These are phyloP conservation scores for Eimeria necatrix DNA, from an alignment of 169 alveolate genomes.

Conservation along the genomic window DNA sequence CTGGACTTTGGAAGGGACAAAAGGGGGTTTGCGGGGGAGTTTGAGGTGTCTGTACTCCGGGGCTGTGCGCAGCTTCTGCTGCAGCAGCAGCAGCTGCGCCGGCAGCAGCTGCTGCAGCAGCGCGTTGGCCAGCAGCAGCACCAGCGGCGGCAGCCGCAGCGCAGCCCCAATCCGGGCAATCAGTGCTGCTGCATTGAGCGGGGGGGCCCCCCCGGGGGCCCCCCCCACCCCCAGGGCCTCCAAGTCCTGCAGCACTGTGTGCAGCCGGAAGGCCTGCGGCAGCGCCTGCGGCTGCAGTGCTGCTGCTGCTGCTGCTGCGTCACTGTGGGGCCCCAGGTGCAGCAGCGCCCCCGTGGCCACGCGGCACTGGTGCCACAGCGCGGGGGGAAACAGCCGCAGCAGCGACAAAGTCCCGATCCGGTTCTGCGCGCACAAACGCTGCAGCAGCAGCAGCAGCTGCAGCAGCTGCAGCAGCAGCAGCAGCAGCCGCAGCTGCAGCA, in stretches of 20 bases:
- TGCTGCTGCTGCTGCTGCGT: neutral
- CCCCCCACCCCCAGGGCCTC: slow-evolving; percentile 23
- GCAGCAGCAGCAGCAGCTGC: slow-evolving; percentile 67
- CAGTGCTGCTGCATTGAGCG: slow-evolving; percentile 23
- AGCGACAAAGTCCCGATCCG: slow-evolving; percentile 45
- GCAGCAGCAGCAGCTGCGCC: slow-evolving; percentile 38
- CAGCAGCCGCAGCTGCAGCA: slow-evolving; percentile 52
- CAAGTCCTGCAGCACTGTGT: slow-evolving; percentile 34
- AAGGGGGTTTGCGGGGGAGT: slow-evolving; percentile 3
- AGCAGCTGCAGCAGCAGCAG: slow-evolving; percentile 14
- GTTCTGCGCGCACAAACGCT: slow-evolving; percentile 8
- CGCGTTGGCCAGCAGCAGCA: slow-evolving; percentile 52
- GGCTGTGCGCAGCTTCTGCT: slow-evolving; percentile 33
- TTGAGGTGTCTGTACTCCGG: slow-evolving; percentile 60
- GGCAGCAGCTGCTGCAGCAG: slow-evolving; percentile 65
- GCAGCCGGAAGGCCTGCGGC: slow-evolving; percentile 46
- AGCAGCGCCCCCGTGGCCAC: slow-evolving; percentile 35
- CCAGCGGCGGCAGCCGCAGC: slow-evolving; percentile 35
- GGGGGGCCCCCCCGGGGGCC: neutral
- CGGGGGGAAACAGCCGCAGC: slow-evolving; percentile 54
- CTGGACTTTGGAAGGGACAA: neutral
- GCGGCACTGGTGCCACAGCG: slow-evolving; percentile 63
- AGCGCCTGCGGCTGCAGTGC: slow-evolving; percentile 49
- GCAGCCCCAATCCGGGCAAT: neutral
- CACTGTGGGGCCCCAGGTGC: neutral